phyloP scores from a whole-genome alignment of 1,284 basidiomycete genomes.

The Trichosporon coremiiforme region DNA sequence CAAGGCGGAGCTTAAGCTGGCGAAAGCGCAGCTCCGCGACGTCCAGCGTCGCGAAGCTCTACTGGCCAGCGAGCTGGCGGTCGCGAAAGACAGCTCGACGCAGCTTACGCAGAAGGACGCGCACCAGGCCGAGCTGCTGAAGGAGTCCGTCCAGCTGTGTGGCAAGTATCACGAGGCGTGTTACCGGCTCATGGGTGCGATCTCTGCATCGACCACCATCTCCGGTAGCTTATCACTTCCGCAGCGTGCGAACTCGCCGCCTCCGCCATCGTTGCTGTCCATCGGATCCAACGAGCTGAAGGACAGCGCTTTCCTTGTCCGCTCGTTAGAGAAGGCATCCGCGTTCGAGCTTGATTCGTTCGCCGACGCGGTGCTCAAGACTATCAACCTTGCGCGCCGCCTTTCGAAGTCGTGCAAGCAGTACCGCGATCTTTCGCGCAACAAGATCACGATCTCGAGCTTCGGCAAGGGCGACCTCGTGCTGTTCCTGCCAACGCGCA shows the following conservation, averaged over 20 bases:
- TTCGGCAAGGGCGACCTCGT: slow-evolving; percentile 89
- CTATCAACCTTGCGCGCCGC: slow-evolving; percentile 82
- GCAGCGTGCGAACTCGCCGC: slow-evolving; percentile 29
- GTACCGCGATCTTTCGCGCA: slow-evolving; percentile 85
- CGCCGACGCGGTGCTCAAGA: slow-evolving; percentile 74
- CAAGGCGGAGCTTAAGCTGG: slow-evolving; percentile 54
- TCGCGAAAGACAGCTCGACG: slow-evolving; percentile 44
- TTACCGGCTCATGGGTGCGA: slow-evolving; percentile 44
- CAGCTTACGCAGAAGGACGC: slow-evolving; percentile 41
- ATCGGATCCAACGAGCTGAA: slow-evolving; percentile 34
- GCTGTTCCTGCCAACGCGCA: slow-evolving; percentile 91
- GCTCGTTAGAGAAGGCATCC: slow-evolving; percentile 52
- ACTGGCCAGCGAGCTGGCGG: slow-evolving; percentile 49
- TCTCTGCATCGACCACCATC: slow-evolving; percentile 52
- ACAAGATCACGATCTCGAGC: slow-evolving; percentile 91
- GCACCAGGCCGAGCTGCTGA: slow-evolving; percentile 43
- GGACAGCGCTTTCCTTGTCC: slow-evolving; percentile 40
- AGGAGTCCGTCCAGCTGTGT: slow-evolving; percentile 50
- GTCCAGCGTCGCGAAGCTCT: slow-evolving; percentile 50
- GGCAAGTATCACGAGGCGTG: slow-evolving; percentile 52
- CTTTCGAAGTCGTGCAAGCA: slow-evolving; percentile 96
- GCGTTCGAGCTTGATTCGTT: slow-evolving; percentile 81
- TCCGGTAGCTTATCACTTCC: slow-evolving; percentile 42
- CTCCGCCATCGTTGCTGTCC: slow-evolving; percentile 16
- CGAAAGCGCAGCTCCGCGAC: slow-evolving; percentile 53